Conservation (phyloP, 2,329 filamentous ascomycete genomes). For the Cercospora citrullina region DNA sequence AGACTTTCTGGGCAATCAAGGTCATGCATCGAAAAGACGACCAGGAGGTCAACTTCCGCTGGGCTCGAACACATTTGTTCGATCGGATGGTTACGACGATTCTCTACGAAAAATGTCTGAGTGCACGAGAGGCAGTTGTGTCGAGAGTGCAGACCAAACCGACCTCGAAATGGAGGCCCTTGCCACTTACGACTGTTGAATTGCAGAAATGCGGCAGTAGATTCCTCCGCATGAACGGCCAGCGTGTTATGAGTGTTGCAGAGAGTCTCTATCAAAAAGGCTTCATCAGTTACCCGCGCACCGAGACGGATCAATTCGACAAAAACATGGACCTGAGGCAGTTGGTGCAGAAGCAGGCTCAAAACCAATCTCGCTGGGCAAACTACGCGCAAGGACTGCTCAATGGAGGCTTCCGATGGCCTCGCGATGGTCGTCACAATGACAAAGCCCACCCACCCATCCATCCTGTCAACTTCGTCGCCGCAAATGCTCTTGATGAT, state of each 20-base stretch:
- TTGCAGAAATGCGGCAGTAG: constrained; percentile 92
- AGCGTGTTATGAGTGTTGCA: constrained; percentile 82
- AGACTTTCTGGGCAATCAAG: constrained; percentile 90
- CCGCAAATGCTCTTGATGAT: constrained; percentile 59
- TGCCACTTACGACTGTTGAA: constrained; percentile 93
- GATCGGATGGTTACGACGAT: constrained; percentile 79
- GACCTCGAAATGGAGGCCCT: constrained; percentile 88
- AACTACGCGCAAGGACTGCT: constrained; percentile 73
- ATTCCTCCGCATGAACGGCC: constrained; percentile 86
- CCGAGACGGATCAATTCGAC: constrained; percentile 95
- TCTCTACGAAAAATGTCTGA: constrained; percentile 81
- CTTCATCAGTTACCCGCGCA: constrained; percentile 96
- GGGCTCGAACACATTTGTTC: constrained; percentile 80
- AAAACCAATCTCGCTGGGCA: constrained; percentile 71
- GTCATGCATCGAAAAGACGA: constrained; percentile 74
- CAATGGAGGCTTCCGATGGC: constrained; percentile 75
- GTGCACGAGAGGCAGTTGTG: constrained; percentile 74
- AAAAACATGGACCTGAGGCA: constrained; percentile 78
- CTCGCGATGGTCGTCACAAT: constrained; percentile 81
- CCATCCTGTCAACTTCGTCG: constrained; percentile 86
- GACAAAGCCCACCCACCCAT: constrained; percentile 98
- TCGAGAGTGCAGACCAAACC: constrained; percentile 86
- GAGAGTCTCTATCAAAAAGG: constrained; percentile 89
- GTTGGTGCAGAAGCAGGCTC: constrained; percentile 80
- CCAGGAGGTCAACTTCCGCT: constrained; percentile 79